Base-by-base conservation (phyloP, 768 basidiomycete species). In the Cytidiella melzeri region DNA sequence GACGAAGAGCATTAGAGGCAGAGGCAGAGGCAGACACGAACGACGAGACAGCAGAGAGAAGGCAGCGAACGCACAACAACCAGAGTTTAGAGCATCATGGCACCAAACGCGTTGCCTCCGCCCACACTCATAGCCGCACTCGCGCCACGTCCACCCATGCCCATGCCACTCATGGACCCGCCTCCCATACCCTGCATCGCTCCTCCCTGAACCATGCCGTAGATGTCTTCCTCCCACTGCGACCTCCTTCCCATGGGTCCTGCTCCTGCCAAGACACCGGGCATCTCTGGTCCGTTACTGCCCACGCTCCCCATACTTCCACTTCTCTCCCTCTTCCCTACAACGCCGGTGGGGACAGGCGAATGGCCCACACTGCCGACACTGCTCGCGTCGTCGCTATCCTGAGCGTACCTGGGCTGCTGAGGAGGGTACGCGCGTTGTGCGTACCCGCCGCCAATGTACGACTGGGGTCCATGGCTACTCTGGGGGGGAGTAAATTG, bases 401-500 rank as follows among this genome's bases (percentile, higher is more conserved):
- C 71, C 34, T 57, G 61, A 50, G 58, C 63, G 55, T 64, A 64
- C 43, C 58, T 43, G 38, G 58, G 62, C 12, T 55, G 36, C 64
- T 10, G 55, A 50, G 62, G 50, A 13, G 50, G 52, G 47, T 61
- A 60, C 46, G 67, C 64, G 56, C 15, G 64, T 55, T 57, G 58
- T 15, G 52, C 44, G 51, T 50, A 55, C 39, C 55, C 43, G 40
- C 52, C 25, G 46, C 51, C 51, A 48, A 57, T 55, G 39, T 50
- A 13, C 74, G 74, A 19, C 69, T 64, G 19, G 76, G 70, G 30
- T 75, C 71, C 3, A 74, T 73, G 55, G 30, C 30, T 34, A 15
- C 30, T 34, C 30, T 34, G 30, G 9, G 30, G 30, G 9, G 30
- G 30, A 7, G 30, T 34, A 15, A 73, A 68, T 45, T 73, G 62